Percentiles rank a stretch among this genome's conserved stretches.
Conservation (phyloP, 2,329 filamentous ascomycete species). For the Stachybotrys echinatus region DNA sequence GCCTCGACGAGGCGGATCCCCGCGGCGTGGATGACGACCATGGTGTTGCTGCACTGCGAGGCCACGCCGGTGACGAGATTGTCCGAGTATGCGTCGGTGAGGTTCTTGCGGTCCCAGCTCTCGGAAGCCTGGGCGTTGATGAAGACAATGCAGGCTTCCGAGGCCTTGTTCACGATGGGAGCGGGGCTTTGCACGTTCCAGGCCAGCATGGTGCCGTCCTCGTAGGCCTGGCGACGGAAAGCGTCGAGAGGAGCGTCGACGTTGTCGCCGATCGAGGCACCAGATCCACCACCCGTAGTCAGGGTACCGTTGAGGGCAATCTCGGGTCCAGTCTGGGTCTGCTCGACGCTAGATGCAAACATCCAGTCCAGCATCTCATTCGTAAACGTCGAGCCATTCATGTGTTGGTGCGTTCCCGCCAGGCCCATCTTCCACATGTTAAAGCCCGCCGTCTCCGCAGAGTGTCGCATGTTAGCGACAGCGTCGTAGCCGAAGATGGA, state of each 20-base stretch:
- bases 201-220: conserved; percentile 4
- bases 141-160: conserved; percentile 72
- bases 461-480: conserved; percentile 13
- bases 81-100: conserved; percentile 66
- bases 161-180: conserved; percentile 26
- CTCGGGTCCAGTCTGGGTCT: conserved; percentile 1
- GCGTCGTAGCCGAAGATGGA: conserved; percentile 64
- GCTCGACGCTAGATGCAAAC: background rate
- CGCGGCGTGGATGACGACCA: background rate
- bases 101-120: conserved; percentile 60
- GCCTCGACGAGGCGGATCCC: conserved; percentile 50
- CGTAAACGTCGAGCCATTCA: background rate
- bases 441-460: background rate
- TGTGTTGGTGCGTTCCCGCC: background rate
- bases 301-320: conserved; percentile 36
- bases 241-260: background rate
- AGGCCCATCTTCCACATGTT: background rate
- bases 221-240: background rate
- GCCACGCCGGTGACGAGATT: conserved; percentile 8
- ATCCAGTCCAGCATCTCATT: background rate
- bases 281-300: conserved; percentile 45
- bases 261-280: conserved; percentile 45
- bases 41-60: background rate
- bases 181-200: conserved; percentile 35
- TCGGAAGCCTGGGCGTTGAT: conserved; percentile 75